phyloP scores from a whole-genome alignment of 2,329 filamentous ascomycete genomes.

The Huntiella savannae region DNA sequence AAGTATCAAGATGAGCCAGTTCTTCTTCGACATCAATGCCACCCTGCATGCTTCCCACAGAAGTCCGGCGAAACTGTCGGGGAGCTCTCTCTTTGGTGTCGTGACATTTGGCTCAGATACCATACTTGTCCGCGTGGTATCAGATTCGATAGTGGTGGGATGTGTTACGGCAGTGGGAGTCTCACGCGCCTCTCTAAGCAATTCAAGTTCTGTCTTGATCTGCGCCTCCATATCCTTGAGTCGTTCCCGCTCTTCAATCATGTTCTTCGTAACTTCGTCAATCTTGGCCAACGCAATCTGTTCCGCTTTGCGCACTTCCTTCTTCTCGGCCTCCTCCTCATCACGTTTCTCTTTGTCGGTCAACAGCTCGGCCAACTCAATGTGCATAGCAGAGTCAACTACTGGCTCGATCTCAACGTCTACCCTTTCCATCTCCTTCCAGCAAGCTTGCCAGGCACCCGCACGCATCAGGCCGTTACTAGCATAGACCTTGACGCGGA shows the following conservation, averaged over 20 bases:
- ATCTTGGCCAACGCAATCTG: conserved; percentile 7
- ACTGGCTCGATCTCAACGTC: conserved; percentile 78
- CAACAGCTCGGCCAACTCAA: conserved; percentile 39
- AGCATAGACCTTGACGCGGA: conserved; percentile 75
- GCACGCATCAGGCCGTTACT: conserved; percentile 87
- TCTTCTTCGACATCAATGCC: conserved; percentile 37
- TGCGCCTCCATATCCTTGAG: conserved; percentile 1
- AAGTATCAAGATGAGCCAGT: conserved; percentile 36
- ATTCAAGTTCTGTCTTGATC: conserved; percentile 4
- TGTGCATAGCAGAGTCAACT: conserved; percentile 38
- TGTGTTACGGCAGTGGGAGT: not conserved
- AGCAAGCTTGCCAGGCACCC: conserved; percentile 81
- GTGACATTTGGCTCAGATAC: no score
- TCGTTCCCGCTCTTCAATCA: conserved; percentile 8
- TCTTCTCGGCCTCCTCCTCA: conserved; percentile 19
- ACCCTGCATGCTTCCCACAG: conserved; percentile 34
- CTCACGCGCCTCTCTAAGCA: not conserved
- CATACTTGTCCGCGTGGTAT: not conserved
- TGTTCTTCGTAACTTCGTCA: conserved; percentile 1
- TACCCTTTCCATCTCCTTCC: conserved; percentile 97
- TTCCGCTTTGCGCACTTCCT: conserved; percentile 15
- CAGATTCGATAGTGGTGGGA: not conserved
- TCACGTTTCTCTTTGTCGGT: conserved; percentile 25
- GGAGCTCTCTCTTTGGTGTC: not conserved
- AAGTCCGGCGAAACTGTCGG: conserved; percentile 32